These are phyloP conservation scores for Fonsecaea erecta DNA, from an alignment of 2,329 filamentous ascomycete genomes.

Conservation along the genomic window DNA sequence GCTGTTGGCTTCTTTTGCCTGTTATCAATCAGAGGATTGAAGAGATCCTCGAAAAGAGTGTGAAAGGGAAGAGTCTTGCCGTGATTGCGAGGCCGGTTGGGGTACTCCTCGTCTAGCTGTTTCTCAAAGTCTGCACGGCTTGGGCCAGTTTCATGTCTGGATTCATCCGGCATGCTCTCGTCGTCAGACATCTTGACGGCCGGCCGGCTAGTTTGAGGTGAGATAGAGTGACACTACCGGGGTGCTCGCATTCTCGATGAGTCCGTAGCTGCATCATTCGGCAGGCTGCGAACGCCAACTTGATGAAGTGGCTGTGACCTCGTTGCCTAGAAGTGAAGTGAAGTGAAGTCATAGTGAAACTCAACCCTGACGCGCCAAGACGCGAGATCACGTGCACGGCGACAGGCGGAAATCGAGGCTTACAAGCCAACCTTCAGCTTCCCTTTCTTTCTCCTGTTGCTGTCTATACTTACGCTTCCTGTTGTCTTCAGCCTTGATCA, in stretches of 20 bases:
- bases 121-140: constrained; percentile 40
- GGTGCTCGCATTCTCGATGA: not conserved
- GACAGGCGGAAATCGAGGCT: constrained; percentile 2
- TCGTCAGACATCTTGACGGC: constrained; percentile 27
- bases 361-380: not conserved
- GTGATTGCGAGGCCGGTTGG: constrained; percentile 80
- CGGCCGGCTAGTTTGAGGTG: not conserved
- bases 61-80: constrained; percentile 81
- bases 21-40: constrained; percentile 79
- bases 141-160: constrained; percentile 6
- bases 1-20: constrained; percentile 76
- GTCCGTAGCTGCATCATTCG: not conserved
- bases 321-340: not conserved
- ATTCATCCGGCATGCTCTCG: constrained; percentile 22
- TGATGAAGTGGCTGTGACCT: not conserved
- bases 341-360: not conserved
- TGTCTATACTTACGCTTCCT: not conserved
- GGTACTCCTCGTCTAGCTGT: constrained; percentile 66
- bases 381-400: not conserved
- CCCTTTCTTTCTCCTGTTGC: constrained; percentile 7
- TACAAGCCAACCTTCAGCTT: constrained; percentile 3
- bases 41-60: constrained; percentile 74
- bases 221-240: not conserved
- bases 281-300: not conserved
- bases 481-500: not conserved